Conservation (phyloP, 768 basidiomycete genomes). For the Boletus rubropictus region DNA sequence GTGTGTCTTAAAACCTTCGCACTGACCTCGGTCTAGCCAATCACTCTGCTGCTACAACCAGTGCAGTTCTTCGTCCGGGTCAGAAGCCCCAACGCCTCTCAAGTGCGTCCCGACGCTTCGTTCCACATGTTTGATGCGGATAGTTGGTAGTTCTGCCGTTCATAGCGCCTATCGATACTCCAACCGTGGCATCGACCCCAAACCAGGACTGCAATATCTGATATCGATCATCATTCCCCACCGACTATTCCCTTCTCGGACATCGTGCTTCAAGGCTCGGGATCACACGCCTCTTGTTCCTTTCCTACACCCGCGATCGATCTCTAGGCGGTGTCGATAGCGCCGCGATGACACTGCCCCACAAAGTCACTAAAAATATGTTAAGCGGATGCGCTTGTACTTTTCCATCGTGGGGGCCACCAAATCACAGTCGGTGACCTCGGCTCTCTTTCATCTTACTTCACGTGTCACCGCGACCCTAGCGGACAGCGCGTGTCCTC, state of each 20-base stretch:
- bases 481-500: not conserved
- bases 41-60: not conserved
- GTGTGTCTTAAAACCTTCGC: not conserved
- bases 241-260: not conserved
- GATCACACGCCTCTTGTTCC: not conserved
- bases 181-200: conserved; percentile 7
- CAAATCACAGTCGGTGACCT: not conserved
- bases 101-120: conserved; percentile 19
- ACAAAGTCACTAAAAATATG: not conserved
- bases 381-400: not conserved
- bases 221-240: conserved; percentile 1
- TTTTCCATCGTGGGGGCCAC: not conserved
- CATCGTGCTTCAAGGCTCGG: not conserved
- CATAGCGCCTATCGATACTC: conserved; percentile 12
- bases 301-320: not conserved
- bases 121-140: conserved; percentile 13
- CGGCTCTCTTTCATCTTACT: not conserved
- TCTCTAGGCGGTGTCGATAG: not conserved
- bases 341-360: conserved; percentile 1
- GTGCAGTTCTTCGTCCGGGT: conserved; percentile 1
- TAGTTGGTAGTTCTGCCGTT: conserved; percentile 1
- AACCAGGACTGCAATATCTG: not conserved
- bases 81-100: conserved; percentile 3
- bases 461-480: not conserved
- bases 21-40: not conserved